Percentiles rank a stretch among this genome's conserved stretches.
Evolutionary conservation across 306 rosid species (phyloP).

Genomic region (Rosa lucieae): DNA sequence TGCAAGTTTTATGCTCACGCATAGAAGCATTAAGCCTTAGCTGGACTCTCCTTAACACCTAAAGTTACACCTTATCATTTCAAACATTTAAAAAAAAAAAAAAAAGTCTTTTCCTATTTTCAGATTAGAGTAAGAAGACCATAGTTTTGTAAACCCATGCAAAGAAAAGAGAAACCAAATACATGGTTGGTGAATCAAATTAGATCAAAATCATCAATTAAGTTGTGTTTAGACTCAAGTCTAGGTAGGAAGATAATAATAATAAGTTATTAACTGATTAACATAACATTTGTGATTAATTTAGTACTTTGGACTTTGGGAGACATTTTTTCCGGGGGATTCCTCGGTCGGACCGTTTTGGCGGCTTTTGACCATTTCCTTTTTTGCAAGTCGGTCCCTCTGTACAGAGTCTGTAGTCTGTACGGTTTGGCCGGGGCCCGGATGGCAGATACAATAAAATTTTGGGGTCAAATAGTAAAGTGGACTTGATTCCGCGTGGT

Average conservation of each 20-base stretch:
- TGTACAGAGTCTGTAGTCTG: too few relatives aligned
- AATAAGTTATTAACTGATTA: neutral
- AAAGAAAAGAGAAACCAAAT: neutral
- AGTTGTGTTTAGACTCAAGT: neutral
- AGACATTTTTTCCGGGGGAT: neutral
- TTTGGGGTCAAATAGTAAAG: slow-evolving; percentile 37
- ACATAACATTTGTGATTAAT: neutral
- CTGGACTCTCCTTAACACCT: too few relatives aligned
- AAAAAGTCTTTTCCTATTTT: too few relatives aligned
- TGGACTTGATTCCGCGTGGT: slow-evolving; percentile 46
- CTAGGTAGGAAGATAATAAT: neutral
- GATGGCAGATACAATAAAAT: neutral
- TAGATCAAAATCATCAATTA: neutral
- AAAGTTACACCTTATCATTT: too few relatives aligned
- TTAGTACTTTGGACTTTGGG: neutral
- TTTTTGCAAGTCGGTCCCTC: neutral
- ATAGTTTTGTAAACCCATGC: too few relatives aligned
- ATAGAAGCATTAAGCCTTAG: too few relatives aligned
- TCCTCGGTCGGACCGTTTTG: neutral
- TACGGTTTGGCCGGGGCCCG: neutral
- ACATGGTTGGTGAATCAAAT: neutral
- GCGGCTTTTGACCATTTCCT: neutral
- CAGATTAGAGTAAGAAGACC: too few relatives aligned
- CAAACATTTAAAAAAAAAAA: too few relatives aligned
- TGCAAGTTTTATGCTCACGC: too few relatives aligned